A percentile compares a stretch with the other conserved stretches of the same genome.
Evolutionary conservation across 192 early-diverging fungal species (phyloP).

Genomic region (Geranomyces michiganensis): DNA sequence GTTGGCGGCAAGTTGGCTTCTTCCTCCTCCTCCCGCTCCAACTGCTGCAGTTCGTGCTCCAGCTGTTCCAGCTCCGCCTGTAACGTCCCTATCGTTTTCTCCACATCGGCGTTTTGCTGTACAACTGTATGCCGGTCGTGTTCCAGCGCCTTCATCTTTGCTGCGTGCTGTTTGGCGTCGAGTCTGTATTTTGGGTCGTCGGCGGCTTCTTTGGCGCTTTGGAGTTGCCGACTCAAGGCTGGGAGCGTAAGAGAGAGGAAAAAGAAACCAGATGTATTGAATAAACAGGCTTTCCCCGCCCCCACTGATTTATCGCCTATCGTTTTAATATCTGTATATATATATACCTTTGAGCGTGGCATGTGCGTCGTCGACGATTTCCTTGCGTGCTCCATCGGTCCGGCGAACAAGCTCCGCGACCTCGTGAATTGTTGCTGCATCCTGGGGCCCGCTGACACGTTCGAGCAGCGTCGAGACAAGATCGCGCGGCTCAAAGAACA

Average conservation of each 20-base stretch:
- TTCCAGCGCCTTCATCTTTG: conserved; percentile 18
- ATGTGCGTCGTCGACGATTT: conserved; percentile 20
- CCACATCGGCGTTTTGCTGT: conserved; percentile 7
- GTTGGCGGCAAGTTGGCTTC: conserved; percentile 16
- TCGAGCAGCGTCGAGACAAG: conserved; percentile 2
- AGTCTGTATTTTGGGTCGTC: not conserved
- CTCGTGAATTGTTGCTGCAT: conserved; percentile 9
- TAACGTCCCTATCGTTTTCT: conserved; percentile 11
- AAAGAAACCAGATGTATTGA: not conserved
- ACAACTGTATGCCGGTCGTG: conserved; percentile 15
- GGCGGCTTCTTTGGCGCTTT: conserved; percentile 12
- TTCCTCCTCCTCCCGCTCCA: conserved; percentile 14
- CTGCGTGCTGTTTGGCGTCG: conserved; percentile 3
- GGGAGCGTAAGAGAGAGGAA: not conserved
- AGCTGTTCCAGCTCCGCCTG: conserved; percentile 16
- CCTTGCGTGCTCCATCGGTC: conserved; percentile 10
- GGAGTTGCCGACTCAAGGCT: conserved; percentile 6
- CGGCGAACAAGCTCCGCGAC: conserved; percentile 4
- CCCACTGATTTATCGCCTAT: not conserved
- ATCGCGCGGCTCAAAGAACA: conserved; percentile 5
- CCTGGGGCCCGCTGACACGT: conserved; percentile 3
- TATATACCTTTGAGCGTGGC: conserved; percentile 6
- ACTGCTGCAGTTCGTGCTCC: conserved; percentile 3
- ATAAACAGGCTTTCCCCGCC: not conserved
- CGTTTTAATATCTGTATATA: not conserved